Conservation (phyloP, 495 filamentous ascomycete genomes). For the Lasiosphaeria miniovina region DNA sequence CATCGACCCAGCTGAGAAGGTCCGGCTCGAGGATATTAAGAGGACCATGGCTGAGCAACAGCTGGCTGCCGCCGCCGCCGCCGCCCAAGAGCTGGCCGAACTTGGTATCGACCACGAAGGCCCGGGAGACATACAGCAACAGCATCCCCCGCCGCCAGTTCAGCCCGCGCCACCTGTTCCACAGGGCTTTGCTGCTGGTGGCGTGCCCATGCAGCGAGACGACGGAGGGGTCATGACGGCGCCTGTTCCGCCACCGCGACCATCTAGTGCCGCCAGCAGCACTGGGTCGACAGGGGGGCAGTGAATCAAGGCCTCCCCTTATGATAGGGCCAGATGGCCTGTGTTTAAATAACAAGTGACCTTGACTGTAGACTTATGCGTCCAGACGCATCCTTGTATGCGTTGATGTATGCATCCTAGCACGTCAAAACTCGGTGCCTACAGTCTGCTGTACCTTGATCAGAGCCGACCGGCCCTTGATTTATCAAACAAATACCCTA, state of each 20-base stretch:
- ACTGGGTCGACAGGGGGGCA: conserved; percentile 38
- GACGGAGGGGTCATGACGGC: conserved; percentile 24
- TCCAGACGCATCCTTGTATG: no score
- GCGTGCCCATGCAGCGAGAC: conserved; percentile 46
- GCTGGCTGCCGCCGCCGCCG: conserved; percentile 24
- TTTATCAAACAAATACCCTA: no score
- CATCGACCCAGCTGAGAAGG: conserved; percentile 51
- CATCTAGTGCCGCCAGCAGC: conserved; percentile 40
- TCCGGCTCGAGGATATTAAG: conserved; percentile 39
- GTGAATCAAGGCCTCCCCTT: conserved; percentile 6
- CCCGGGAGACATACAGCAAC: conserved; percentile 5
- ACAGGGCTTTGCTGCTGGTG: conserved; percentile 35
- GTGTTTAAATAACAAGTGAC: no score
- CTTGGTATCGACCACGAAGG: conserved; percentile 4
- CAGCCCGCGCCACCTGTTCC: conserved; percentile 12
- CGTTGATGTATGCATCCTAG: no score
- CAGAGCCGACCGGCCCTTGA: no score
- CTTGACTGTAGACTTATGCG: no score
- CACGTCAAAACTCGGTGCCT: no score
- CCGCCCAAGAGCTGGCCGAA: conserved; percentile 14
- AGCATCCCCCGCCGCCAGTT: background rate
- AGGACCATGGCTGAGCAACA: conserved; percentile 38
- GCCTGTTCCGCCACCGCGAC: conserved; percentile 39
- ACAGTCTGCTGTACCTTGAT: no score
- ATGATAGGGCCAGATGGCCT: no score